Percentiles rank a stretch among this genome's conserved stretches.
phyloP scores from a whole-genome alignment of 805 yeast genomes.

The Metschnikowia chrysomelidarum region DNA sequence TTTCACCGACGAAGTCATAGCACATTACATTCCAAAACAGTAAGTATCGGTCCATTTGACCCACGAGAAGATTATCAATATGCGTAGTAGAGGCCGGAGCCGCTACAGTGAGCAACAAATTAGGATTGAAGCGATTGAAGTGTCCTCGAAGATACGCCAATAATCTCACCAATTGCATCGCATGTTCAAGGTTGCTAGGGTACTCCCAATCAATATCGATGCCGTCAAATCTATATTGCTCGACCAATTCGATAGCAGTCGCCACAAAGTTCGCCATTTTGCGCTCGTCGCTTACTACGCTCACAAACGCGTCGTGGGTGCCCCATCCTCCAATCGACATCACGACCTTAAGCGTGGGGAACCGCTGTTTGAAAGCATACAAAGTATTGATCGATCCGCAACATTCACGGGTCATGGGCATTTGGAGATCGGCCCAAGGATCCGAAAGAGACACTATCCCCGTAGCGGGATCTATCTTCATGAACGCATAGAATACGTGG shows the following conservation, averaged over 20 bases:
- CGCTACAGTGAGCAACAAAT: slow-evolving; percentile 65
- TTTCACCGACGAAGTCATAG: slow-evolving; percentile 77
- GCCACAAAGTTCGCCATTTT: slow-evolving; percentile 46
- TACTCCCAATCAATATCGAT: slow-evolving; percentile 95
- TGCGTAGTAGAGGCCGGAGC: slow-evolving; percentile 63
- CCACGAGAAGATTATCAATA: slow-evolving; percentile 42
- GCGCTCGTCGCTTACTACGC: slow-evolving; percentile 13
- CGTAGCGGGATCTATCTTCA: slow-evolving; percentile 50
- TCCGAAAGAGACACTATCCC: slow-evolving; percentile 61
- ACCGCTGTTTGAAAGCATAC: slow-evolving; percentile 43
- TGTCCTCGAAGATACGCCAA: slow-evolving; percentile 38
- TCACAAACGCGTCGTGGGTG: slow-evolving; percentile 41
- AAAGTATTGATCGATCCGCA: slow-evolving; percentile 22
- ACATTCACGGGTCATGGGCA: slow-evolving; percentile 38
- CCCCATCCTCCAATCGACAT: slow-evolving; percentile 88
- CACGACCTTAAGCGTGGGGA: slow-evolving; percentile 48
- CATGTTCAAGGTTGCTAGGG: slow-evolving; percentile 53
- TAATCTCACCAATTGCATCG: slow-evolving; percentile 42
- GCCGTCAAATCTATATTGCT: slow-evolving; percentile 75
- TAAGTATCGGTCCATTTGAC: slow-evolving; percentile 56
- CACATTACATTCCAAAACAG: slow-evolving; percentile 87
- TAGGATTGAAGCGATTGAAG: slow-evolving; percentile 29
- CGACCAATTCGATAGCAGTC: slow-evolving; percentile 47
- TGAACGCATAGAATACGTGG: slow-evolving; percentile 77
- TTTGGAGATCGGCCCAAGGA: slow-evolving; percentile 60